Conservation (phyloP, 1,139 yeast genomes). For the Hyphopichia buzzinii region DNA sequence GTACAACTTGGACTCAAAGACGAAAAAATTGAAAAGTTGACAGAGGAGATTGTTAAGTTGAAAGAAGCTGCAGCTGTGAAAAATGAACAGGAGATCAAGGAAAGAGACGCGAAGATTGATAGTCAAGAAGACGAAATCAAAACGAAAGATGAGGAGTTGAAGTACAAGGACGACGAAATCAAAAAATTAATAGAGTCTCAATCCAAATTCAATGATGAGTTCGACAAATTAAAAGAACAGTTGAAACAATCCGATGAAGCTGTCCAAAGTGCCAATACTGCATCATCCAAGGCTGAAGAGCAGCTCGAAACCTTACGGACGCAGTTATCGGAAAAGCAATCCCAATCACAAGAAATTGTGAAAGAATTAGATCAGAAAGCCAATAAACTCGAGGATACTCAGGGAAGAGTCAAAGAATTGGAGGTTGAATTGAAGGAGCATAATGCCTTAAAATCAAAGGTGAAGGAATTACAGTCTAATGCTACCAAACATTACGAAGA, state of each 20-base stretch:
- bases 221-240: not conserved
- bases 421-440: no score
- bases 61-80: not conserved
- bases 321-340: no score
- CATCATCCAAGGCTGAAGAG: no score
- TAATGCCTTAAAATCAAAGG: not conserved
- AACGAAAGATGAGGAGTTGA: not conserved
- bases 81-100: slow-evolving; percentile 1
- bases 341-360: no score
- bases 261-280: no score
- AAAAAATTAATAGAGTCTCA: not conserved
- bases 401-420: no score
- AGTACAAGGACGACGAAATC: not conserved
- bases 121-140: slow-evolving; percentile 1
- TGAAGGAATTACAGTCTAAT: not conserved
- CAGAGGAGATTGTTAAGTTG: not conserved
- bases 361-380: no score
- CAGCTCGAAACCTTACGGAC: no score
- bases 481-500: no score
- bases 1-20: not conserved
- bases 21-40: not conserved
- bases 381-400: no score
- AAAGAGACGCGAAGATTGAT: not conserved
- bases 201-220: not conserved
- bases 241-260: no score